Conservation (phyloP, 768 basidiomycete species). For the Pulveroboletus sp. region DNA sequence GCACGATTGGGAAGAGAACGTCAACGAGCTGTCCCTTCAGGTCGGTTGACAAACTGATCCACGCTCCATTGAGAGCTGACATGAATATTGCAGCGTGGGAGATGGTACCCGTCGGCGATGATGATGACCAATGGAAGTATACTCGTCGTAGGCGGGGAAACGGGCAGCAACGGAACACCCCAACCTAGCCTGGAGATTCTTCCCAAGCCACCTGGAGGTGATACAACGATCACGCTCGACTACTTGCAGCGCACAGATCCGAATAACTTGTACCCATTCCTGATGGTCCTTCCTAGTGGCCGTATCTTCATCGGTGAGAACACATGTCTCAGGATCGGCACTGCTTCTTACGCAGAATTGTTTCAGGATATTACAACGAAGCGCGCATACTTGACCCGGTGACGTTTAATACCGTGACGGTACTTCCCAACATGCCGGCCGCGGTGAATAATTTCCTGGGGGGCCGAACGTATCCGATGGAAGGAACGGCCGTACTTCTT, state of each 20-base stretch:
- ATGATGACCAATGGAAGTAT: constrained; percentile 71
- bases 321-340: not conserved
- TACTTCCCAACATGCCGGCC: constrained; percentile 71
- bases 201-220: constrained; percentile 61
- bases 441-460: constrained; percentile 68
- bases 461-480: constrained; percentile 75
- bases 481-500: constrained; percentile 65
- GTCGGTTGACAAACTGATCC: too few species aligned
- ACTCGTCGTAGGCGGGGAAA: constrained; percentile 71
- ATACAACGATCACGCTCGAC: constrained; percentile 57
- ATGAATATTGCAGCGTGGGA: constrained; percentile 51
- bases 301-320: constrained; percentile 64
- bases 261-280: constrained; percentile 76
- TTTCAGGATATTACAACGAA: constrained; percentile 72
- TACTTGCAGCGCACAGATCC: constrained; percentile 72
- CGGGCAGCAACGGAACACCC: constrained; percentile 61
- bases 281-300: constrained; percentile 65
- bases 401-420: constrained; percentile 56
- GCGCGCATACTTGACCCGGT: constrained; percentile 68
- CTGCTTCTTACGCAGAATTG: not conserved
- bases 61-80: too few species aligned
- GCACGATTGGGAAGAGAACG: constrained; percentile 78
- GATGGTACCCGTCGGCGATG: constrained; percentile 72
- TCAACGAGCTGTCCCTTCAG: constrained; percentile 54
- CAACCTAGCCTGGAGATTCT: constrained; percentile 70